Conservation (phyloP, 768 basidiomycete species). For the Suillus subluteus region DNA sequence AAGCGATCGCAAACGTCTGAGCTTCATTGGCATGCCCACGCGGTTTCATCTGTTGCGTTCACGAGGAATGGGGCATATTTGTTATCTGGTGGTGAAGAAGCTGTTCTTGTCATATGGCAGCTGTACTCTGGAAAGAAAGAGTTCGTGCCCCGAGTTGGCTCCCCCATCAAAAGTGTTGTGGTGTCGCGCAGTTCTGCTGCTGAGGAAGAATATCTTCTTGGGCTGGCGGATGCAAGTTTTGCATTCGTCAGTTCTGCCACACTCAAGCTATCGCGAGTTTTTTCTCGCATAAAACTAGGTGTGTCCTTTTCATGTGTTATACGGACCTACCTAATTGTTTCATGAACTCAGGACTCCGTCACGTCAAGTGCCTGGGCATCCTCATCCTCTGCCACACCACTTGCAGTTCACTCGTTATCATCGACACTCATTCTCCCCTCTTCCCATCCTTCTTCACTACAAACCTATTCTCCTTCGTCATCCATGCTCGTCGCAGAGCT, state of each 20-base stretch:
- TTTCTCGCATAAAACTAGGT: conserved; percentile 82
- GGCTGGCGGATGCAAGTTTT: conserved; percentile 81
- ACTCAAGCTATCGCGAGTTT: conserved; percentile 72
- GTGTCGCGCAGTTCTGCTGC: conserved; percentile 50
- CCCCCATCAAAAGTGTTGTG: conserved; percentile 76
- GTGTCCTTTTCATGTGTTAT: conserved; percentile 24
- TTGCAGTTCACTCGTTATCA: conserved; percentile 75
- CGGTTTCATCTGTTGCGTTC: conserved; percentile 85
- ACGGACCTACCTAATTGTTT: conserved; percentile 6
- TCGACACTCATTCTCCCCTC: conserved; percentile 86
- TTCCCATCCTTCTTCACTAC: conserved; percentile 94
- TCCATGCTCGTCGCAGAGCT: conserved; percentile 81
- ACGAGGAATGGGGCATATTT: conserved; percentile 91
- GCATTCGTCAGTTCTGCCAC: conserved; percentile 73
- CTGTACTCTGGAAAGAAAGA: conserved; percentile 86
- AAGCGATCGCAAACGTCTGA: conserved; percentile 83
- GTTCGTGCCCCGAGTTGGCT: conserved; percentile 90
- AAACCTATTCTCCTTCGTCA: conserved; percentile 78
- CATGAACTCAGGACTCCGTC: conserved; percentile 38
- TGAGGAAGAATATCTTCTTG: conserved; percentile 88
- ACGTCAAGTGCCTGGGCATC: conserved; percentile 40
- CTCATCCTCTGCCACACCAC: conserved; percentile 52
- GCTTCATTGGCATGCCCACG: conserved; percentile 97
- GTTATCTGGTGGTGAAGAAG: conserved; percentile 92
- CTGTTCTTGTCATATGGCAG: conserved; percentile 97